phyloP scores from a whole-genome alignment of 1,284 basidiomycete genomes.

The Boletus semigastroideus region DNA sequence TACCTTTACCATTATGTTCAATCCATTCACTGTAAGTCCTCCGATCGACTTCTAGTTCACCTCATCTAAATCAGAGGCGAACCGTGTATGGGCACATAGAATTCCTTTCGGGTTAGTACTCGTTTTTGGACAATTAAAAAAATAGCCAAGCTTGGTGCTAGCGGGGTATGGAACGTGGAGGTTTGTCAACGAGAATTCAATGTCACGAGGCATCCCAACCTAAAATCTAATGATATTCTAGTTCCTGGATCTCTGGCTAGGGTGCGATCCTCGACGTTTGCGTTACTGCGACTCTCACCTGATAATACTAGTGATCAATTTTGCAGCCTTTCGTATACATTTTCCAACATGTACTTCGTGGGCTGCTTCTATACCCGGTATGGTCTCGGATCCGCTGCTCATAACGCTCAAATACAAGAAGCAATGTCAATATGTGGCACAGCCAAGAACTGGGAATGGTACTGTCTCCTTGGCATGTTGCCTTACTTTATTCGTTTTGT shows the following conservation, averaged over 20 bases:
- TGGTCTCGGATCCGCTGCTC: constrained; percentile 8
- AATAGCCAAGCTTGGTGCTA: constrained; percentile 60
- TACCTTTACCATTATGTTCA: constrained; percentile 59
- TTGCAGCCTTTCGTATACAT: constrained; percentile 71
- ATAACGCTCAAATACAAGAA: constrained; percentile 9
- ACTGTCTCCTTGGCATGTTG: constrained; percentile 54
- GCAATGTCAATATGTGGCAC: constrained; percentile 19
- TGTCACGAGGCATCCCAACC: neutral
- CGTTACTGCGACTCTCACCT: constrained; percentile 20
- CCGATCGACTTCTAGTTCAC: neutral
- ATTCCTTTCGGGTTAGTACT: constrained; percentile 33
- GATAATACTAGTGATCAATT: constrained; percentile 70
- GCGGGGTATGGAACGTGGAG: constrained; percentile 77
- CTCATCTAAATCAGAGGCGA: neutral
- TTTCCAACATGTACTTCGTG: constrained; percentile 73
- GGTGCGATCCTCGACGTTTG: constrained; percentile 42
- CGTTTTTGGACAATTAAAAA: constrained; percentile 81
- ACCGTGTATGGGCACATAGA: constrained; percentile 8
- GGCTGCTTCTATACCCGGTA: constrained; percentile 64
- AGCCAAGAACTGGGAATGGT: constrained; percentile 50
- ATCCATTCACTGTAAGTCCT: constrained; percentile 71
- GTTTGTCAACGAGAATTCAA: constrained; percentile 38
- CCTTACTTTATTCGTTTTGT: constrained; percentile 76
- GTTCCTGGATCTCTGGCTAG: constrained; percentile 84
- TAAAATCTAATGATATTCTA: constrained; percentile 28